Evolutionary conservation across 208 protist genomes (phyloP).

Genomic region (Acanthamoeba culbertsoni): DNA sequence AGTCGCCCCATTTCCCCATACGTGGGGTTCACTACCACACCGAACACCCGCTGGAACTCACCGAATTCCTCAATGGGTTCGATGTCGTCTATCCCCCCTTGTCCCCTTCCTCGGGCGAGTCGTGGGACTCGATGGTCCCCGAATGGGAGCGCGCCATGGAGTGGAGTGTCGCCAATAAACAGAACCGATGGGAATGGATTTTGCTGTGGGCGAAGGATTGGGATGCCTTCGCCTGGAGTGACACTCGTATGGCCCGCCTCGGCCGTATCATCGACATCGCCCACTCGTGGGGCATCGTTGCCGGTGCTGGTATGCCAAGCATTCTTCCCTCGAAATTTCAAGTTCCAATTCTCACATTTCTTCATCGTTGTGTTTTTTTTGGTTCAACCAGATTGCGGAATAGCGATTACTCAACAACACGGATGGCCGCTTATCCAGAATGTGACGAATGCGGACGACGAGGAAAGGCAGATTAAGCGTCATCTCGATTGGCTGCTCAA

Average conservation of each 20-base stretch:
- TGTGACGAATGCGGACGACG: neutral
- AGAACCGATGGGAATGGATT: constrained; percentile 64
- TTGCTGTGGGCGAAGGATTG: constrained; percentile 37
- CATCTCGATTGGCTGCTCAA: constrained; percentile 46
- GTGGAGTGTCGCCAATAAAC: constrained; percentile 43
- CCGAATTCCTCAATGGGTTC: constrained; percentile 62
- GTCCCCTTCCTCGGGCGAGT: neutral
- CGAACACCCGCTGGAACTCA: constrained; percentile 64
- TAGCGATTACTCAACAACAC: constrained; percentile 59
- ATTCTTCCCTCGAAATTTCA: too few relatives aligned
- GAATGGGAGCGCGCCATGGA: neutral
- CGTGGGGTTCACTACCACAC: constrained; percentile 55
- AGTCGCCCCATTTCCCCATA: neutral
- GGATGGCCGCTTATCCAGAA: constrained; percentile 20
- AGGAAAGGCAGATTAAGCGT: neutral
- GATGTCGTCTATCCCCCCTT: neutral
- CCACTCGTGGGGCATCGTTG: constrained; percentile 27
- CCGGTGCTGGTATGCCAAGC: neutral
- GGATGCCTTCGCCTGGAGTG: constrained; percentile 28
- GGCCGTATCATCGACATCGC: neutral
- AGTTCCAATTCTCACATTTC: too few relatives aligned
- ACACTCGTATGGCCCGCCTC: constrained; percentile 1
- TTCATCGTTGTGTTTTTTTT: too few relatives aligned
- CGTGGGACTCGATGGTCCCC: constrained; percentile 19
- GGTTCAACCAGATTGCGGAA: constrained; percentile 1